A percentile compares a stretch with the other conserved stretches of the same genome.
These are phyloP conservation scores for Neopestalotiopsis sp. DNA, from an alignment of 2,329 filamentous ascomycete genomes.

Conservation along the genomic window DNA sequence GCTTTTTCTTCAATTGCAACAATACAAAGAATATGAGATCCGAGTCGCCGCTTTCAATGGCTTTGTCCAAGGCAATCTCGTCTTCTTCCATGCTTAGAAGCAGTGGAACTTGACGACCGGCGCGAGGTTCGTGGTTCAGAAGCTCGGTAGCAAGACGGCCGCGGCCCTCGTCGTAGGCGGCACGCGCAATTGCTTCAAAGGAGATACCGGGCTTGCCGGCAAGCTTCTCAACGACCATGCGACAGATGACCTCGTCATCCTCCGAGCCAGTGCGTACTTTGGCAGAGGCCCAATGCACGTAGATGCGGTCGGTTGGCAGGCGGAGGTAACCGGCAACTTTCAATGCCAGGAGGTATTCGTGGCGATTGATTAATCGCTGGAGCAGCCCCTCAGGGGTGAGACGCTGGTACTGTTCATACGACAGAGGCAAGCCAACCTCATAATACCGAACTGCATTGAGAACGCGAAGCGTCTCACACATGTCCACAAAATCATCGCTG, in stretches of 20 bases:
- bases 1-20: constrained; percentile 84
- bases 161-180: constrained; percentile 93
- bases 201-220: constrained; percentile 90
- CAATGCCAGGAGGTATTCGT: constrained; percentile 89
- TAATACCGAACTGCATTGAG: constrained; percentile 92
- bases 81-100: constrained; percentile 96
- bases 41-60: constrained; percentile 92
- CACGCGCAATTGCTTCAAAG: constrained; percentile 90
- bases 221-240: constrained; percentile 83
- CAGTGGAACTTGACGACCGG: constrained; percentile 93
- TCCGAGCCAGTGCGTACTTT: constrained; percentile 87
- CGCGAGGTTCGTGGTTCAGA: constrained; percentile 90
- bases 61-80: constrained; percentile 92
- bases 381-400: constrained; percentile 90
- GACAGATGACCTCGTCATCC: constrained; percentile 87
- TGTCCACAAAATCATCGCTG: constrained; percentile 98
- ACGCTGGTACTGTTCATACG: constrained; percentile 91
- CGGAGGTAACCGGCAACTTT: constrained; percentile 87
- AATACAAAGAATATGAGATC: constrained; percentile 92
- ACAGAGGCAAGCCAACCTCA: constrained; percentile 86
- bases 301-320: constrained; percentile 86
- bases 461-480: constrained; percentile 92
- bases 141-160: constrained; percentile 87
- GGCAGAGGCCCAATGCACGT: constrained; percentile 95
- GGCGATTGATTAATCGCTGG: constrained; percentile 81